Base-by-base conservation (phyloP, 371 early-diverging fungal genomes). In the Synchytrium microbalum region DNA sequence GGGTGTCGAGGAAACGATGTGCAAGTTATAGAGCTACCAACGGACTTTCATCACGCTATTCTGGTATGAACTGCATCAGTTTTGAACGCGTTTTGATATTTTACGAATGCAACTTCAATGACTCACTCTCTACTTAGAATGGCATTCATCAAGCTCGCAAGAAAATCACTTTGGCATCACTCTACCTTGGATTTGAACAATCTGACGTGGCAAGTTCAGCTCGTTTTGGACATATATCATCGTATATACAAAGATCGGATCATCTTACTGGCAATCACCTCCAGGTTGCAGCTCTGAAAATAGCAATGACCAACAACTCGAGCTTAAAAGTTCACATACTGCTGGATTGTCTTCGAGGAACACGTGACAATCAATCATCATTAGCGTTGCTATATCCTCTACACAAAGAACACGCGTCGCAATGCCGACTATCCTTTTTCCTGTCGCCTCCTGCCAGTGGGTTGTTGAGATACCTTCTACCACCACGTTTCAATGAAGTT, bases 141-240 rank as follows among this genome's bases (percentile, higher is more conserved):
- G 79, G 79, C 14, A 79, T 79, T 46, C 62, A 71, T n/a, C 67
- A 64, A 1, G 92, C 96, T 0, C 83, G 84, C 62, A 71, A 78
- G 5, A 84, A 90, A 3, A 85, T 96, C 2, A 81, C 80, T 59
- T 79, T 96, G 57, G 89, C 91, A 8, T 90, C 95, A 13, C 79
- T 96, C 23, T 96, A 96, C 64, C 77, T 96, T 5, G 97, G 97
- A 16, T 78, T 84, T 57, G 74, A 77, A 2, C 94, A 96, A 72
- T 70, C 74, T 25, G 92, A 92, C 59, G 72, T 95, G 65, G 89
- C 88, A 32, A 16, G 67, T 1, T 55, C 28, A 25, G 8, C 8
- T 13, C 56, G 28, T n/a, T n/a, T n/a, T n/a, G n/a, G 13, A 14
- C n/a, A 14, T 51, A 14, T 51, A n/a, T 13, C n/a, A 51, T 51